phyloP scores from a whole-genome alignment of 2,329 filamentous ascomycete species.

The Aspergillus ruber region DNA sequence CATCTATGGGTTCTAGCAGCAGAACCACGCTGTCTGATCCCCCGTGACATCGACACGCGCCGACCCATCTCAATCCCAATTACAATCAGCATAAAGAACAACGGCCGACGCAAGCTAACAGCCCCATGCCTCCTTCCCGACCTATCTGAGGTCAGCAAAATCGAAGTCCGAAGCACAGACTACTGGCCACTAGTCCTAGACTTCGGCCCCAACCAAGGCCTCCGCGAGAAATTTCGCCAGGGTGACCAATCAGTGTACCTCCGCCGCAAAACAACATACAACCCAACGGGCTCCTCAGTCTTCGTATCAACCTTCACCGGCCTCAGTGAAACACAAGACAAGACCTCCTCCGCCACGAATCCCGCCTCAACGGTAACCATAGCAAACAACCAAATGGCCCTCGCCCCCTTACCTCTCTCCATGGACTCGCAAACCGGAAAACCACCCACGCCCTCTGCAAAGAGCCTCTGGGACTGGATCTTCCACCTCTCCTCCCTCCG shows the following conservation, averaged over 20 bases:
- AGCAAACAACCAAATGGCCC: slow-evolving; percentile 18
- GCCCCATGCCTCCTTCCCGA: slow-evolving; percentile 54
- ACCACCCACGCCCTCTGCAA: slow-evolving; percentile 25
- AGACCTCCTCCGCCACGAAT: slow-evolving; percentile 25
- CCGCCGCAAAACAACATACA: slow-evolving; percentile 61
- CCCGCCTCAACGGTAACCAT: neutral
- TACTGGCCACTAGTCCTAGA: slow-evolving; percentile 81
- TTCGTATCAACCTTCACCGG: slow-evolving; percentile 71
- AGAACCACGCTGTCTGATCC: slow-evolving; percentile 80
- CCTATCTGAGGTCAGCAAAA: slow-evolving; percentile 30
- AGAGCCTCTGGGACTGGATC: slow-evolving; percentile 63
- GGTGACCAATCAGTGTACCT: slow-evolving; percentile 69
- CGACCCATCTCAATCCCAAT: slow-evolving; percentile 71
- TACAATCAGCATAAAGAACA: slow-evolving; percentile 53
- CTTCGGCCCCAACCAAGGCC: slow-evolving; percentile 57
- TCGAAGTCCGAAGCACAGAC: slow-evolving; percentile 43
- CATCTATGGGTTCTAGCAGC: slow-evolving; percentile 95
- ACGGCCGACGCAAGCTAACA: slow-evolving; percentile 29
- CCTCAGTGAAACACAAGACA: slow-evolving; percentile 55
- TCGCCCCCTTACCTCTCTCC: slow-evolving; percentile 18
- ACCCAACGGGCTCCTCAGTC: slow-evolving; percentile 51
- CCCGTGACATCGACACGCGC: slow-evolving; percentile 78
- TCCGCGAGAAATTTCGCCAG: slow-evolving; percentile 57
- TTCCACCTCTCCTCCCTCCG: slow-evolving; percentile 56
- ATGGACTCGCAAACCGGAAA: slow-evolving; percentile 14